phyloP scores from a whole-genome alignment of 768 basidiomycete genomes.

The Lentinus tigrinus region DNA sequence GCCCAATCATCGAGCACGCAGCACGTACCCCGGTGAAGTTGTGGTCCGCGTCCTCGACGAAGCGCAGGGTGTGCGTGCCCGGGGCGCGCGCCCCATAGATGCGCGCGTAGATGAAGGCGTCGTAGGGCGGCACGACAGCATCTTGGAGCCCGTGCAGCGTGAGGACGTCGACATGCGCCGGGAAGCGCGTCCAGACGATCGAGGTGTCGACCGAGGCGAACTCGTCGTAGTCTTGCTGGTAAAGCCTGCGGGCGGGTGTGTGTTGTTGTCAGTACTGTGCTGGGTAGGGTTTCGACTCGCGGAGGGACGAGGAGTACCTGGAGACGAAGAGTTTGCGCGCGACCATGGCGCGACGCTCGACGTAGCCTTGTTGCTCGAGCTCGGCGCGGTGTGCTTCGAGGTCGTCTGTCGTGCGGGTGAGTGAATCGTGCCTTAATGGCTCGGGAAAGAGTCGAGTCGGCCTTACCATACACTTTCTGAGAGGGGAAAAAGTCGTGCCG shows the following conservation, averaged over 20 bases:
- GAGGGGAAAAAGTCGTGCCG: not conserved
- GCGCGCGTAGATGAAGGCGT: slow-evolving; percentile 67
- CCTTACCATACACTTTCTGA: slow-evolving; percentile 22
- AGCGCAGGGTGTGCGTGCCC: slow-evolving; percentile 69
- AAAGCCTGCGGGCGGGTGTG: not conserved
- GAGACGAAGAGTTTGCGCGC: slow-evolving; percentile 55
- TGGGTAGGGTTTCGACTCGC: not conserved
- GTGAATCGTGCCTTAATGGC: not conserved
- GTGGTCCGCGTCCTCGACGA: slow-evolving; percentile 76
- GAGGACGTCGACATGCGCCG: slow-evolving; percentile 60
- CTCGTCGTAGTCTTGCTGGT: slow-evolving; percentile 49
- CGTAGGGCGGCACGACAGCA: slow-evolving; percentile 67
- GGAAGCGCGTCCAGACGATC: slow-evolving; percentile 69
- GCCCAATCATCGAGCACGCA: not conserved
- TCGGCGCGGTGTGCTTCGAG: slow-evolving; percentile 21
- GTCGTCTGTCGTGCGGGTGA: slow-evolving; percentile 1
- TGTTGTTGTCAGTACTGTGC: too few relatives aligned
- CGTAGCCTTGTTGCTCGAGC: slow-evolving; percentile 57
- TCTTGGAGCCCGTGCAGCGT: slow-evolving; percentile 78
- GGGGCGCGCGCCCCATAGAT: slow-evolving; percentile 54
- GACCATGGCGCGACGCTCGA: slow-evolving; percentile 61
- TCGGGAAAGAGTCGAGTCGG: too few relatives aligned
- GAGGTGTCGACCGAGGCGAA: slow-evolving; percentile 69
- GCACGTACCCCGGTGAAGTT: slow-evolving; percentile 66
- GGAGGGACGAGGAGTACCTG: slow-evolving; percentile 1